Percentiles rank a stretch among this genome's conserved stretches.
These are phyloP conservation scores for Hemileia vastatrix DNA, from an alignment of 1,284 basidiomycete genomes.

Conservation along the genomic window DNA sequence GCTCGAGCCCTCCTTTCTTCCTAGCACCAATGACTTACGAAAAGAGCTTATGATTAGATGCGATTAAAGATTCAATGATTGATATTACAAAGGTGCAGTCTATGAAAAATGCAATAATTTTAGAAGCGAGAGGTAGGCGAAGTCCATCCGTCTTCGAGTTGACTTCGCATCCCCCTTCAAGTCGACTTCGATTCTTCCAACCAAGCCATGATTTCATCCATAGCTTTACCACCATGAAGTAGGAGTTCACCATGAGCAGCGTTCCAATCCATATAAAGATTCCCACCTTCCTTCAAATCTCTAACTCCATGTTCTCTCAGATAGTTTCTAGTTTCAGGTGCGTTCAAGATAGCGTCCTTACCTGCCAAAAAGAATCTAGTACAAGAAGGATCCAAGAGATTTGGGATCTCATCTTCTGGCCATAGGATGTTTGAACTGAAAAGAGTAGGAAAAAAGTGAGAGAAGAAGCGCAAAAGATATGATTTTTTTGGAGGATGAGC, in stretches of 20 bases:
- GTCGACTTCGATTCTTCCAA: background rate
- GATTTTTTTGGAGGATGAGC: background rate
- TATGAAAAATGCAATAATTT: too few species aligned
- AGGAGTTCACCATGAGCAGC: constrained; percentile 19
- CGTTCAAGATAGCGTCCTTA: constrained; percentile 34
- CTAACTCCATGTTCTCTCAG: constrained; percentile 30
- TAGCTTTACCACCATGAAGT: constrained; percentile 6
- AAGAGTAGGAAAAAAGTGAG: constrained; percentile 30
- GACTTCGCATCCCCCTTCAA: too few species aligned
- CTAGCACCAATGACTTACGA: too few species aligned
- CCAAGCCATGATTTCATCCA: constrained; percentile 13
- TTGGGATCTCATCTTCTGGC: constrained; percentile 33
- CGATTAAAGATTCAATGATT: too few species aligned
- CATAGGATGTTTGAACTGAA: constrained; percentile 33
- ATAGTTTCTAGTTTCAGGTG: constrained; percentile 30
- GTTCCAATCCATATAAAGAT: constrained; percentile 17
- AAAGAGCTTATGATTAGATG: too few species aligned
- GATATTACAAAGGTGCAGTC: too few species aligned
- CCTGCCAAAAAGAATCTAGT: constrained; percentile 33
- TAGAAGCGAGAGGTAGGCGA: too few species aligned
- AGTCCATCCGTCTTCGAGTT: too few species aligned
- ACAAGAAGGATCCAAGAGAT: constrained; percentile 24
- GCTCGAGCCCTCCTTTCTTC: too few species aligned
- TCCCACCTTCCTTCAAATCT: constrained; percentile 14
- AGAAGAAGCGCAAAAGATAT: background rate